Evolutionary conservation across 2,329 filamentous ascomycete genomes (phyloP), one percentile per base, ranked within the genome.

Genomic region (Bipolaris victoriae): DNA sequence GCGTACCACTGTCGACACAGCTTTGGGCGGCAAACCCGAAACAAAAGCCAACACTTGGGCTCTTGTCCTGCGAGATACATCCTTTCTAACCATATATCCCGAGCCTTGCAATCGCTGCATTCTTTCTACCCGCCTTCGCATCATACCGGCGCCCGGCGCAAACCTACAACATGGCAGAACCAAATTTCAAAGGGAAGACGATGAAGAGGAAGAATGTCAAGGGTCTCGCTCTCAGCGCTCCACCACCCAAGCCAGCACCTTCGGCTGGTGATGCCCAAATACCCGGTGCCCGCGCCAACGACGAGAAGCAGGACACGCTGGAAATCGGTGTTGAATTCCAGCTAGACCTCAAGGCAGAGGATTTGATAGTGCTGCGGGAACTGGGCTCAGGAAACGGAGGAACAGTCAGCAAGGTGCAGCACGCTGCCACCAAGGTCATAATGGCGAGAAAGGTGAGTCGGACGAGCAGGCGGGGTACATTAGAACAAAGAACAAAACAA

Each of bases 151-250:
- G 55, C 57, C 60, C 50, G 57, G 63, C 57, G 63, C 61, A 59
- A 55, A 58, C 59, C 63, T 49, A 48, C 62, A 65, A 60, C 66
- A 87, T 87, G 83, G 81, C 83, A 63, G 85, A 88, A 73, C 70
- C 70, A 33, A 78, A 80, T 52, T 87, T 88, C 78, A 84, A 87
- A 76, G 81, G 84, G 55, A 82, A 85, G 75, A 96, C 95, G 61
- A 90, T 99, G 88, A 98, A 97, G 88, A 90, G 94, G 84, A 97
- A 98, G 86, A 99, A 99, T 77, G 90, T 96, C 78, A 98, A 98
- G 82, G 94, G 93, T 36, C 88, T 99, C 49, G 93, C 92, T 66
- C 83, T 99, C 74, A 93, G 87, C 71, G 88, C 91, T 48, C 88
- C 90, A 22, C 84, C 90, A 45, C 89, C 91, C 40, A 91, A 92